Percentiles rank a stretch among this genome's conserved stretches.
Conservation (phyloP, 129 eudicot genomes). For the Chrysanthemum seticuspe region DNA sequence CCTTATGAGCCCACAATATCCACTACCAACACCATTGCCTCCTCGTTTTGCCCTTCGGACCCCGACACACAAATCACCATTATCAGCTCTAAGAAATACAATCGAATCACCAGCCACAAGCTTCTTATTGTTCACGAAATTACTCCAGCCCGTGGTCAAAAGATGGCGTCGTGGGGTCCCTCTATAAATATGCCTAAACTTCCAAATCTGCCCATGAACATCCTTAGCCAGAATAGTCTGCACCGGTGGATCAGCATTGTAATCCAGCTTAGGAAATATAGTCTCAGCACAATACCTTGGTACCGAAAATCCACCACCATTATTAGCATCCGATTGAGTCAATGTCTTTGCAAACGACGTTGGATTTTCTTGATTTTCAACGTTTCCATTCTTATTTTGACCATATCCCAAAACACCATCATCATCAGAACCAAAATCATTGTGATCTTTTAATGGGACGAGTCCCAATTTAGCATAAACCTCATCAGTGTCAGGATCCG, state of each 20-base stretch:
- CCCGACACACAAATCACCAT: constrained; percentile 76
- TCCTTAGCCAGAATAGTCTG: constrained; percentile 53
- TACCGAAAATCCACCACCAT: constrained; percentile 90
- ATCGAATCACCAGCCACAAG: constrained; percentile 81
- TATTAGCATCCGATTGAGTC: constrained; percentile 92
- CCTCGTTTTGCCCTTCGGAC: constrained; percentile 76
- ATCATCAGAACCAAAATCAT: constrained; percentile 1
- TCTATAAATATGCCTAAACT: constrained; percentile 74
- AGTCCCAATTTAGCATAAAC: constrained; percentile 47
- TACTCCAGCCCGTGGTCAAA: constrained; percentile 83
- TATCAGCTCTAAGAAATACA: constrained; percentile 67
- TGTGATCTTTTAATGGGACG: constrained; percentile 29
- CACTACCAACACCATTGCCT: constrained; percentile 31
- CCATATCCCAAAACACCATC: constrained; percentile 40
- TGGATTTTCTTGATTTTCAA: constrained; percentile 46
- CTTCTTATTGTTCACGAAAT: constrained; percentile 66
- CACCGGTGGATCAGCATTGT: constrained; percentile 62
- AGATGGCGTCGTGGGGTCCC: constrained; percentile 87
- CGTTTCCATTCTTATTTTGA: constrained; percentile 18
- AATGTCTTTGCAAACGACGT: constrained; percentile 61
- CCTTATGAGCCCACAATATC: constrained; percentile 25
- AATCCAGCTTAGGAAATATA: constrained; percentile 63
- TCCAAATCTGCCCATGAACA: constrained; percentile 48
- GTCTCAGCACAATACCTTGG: constrained; percentile 79
- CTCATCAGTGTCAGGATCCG: constrained; percentile 49